Conservation (phyloP, 2,329 filamentous ascomycete species). For the Sporothrix mexicana region DNA sequence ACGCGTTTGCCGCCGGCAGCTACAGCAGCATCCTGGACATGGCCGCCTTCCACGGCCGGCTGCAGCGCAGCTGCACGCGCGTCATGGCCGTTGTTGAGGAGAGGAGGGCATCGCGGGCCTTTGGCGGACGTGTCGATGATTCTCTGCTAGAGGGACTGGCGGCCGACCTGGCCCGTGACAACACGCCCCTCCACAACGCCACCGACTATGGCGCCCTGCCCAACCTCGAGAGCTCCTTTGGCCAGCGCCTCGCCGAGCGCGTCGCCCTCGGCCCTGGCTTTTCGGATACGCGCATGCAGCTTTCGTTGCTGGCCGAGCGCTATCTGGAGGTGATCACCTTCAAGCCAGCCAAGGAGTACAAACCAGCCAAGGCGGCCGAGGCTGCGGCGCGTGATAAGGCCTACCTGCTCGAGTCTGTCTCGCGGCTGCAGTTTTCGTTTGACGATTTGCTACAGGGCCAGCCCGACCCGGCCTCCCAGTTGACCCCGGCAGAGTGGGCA, state of each 20-base stretch:
- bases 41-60: slow-evolving; percentile 50
- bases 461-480: slow-evolving; percentile 38
- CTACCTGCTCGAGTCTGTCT: slow-evolving; percentile 52
- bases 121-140: slow-evolving; percentile 50
- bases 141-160: slow-evolving; percentile 49
- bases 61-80: slow-evolving; percentile 58
- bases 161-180: slow-evolving; percentile 50
- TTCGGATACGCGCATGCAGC: slow-evolving; percentile 56
- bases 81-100: slow-evolving; percentile 60
- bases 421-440: slow-evolving; percentile 52
- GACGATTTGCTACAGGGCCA: slow-evolving; percentile 46
- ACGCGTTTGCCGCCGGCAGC: slow-evolving; percentile 57
- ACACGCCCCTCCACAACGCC: slow-evolving; percentile 49
- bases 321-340: slow-evolving; percentile 58
- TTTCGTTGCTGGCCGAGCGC: slow-evolving; percentile 56
- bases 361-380: slow-evolving; percentile 50
- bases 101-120: slow-evolving; percentile 52
- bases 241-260: slow-evolving; percentile 50
- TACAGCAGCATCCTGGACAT: slow-evolving; percentile 59
- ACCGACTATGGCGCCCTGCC: slow-evolving; percentile 62
- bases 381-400: slow-evolving; percentile 51
- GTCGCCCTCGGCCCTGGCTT: slow-evolving; percentile 58
- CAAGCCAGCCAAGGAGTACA: slow-evolving; percentile 58
- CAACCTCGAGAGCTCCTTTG: slow-evolving; percentile 50
- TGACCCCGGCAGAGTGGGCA: slow-evolving; percentile 51